Base-by-base conservation (phyloP, 768 basidiomycete genomes). In the Flagelloscypha sp. region DNA sequence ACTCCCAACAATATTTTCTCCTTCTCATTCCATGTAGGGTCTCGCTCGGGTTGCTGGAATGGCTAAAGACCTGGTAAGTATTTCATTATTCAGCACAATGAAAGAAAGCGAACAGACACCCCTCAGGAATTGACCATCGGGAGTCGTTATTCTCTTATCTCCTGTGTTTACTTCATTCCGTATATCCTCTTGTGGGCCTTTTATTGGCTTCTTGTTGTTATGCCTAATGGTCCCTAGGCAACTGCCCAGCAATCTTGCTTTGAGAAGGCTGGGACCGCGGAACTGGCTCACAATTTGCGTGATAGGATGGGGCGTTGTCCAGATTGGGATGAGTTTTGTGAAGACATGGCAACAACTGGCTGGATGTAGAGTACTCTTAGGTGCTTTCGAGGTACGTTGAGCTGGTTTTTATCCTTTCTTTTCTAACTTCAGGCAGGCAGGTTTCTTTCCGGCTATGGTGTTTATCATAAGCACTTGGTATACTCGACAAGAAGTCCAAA, bases 401-500 rank as follows among this genome's bases (percentile, higher is more conserved):
- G 68, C 7, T 73, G 72, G 71, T 69, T 36, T 5, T 56, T 32
- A 25, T 13, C 7, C 8, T 5, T 40, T 13, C 30, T 19, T 23
- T 21, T 18, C n/a, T 9, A 7, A 20, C 9, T 43, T 16, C 24
- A n/a, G 1, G 15, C n/a, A 35, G 34, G 34, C 34, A 4, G 34
- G 34, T 16, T 24, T 25, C 13, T 35, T 35, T 24, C 34, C 34
- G 22, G 34, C 34, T 23, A 13, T 35, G 7, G 34, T 35, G 7
- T 35, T 35, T 16, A 25, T 35, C 13, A 35, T 35, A 7, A 35
- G 24, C 11, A 35, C 34, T 19, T 35, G 34, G 34, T 35, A 18
- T 5, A 16, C 11, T 11, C 63, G 68, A 20, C 61, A 69, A 33
- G 70, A 74, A 58, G 65, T 70, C 10, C 72, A 72, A 43, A 67